Percentiles rank a stretch among this genome's conserved stretches.
These are phyloP conservation scores for Puccinia triticina DNA, from an alignment of 1,284 basidiomycete genomes.

Conservation along the genomic window DNA sequence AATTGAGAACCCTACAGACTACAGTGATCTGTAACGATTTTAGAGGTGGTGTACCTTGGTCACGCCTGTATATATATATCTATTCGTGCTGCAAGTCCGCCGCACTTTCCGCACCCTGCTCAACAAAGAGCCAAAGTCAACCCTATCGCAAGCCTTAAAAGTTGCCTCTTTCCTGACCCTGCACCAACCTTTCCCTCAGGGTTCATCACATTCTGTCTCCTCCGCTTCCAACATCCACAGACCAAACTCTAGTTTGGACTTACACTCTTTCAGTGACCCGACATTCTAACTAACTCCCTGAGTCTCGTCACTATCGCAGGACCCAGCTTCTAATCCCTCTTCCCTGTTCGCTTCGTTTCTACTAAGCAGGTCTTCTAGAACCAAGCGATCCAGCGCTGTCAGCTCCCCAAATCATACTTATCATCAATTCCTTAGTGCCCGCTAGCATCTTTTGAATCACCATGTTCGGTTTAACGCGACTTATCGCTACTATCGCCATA, in stretches of 20 bases:
- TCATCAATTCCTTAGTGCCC: background rate
- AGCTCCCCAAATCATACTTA: background rate
- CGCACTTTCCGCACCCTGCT: no score
- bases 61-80: no score
- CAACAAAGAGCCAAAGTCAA: no score
- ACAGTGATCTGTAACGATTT: no score
- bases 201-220: background rate
- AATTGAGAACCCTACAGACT: no score
- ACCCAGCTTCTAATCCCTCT: background rate
- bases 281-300: background rate
- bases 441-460: background rate
- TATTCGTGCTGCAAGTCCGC: no score
- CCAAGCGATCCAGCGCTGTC: background rate
- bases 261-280: background rate
- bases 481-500: background rate
- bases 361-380: background rate
- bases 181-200: no score
- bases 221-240: background rate
- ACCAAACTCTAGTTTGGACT: background rate
- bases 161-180: no score
- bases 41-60: no score
- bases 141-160: no score
- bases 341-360: background rate
- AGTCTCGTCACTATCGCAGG: no score
- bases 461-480: background rate